Percentiles rank a stretch among this genome's conserved stretches.
These are phyloP conservation scores for Dothideomycetidae sp. DNA, from an alignment of 2,329 filamentous ascomycete genomes.

Conservation along the genomic window DNA sequence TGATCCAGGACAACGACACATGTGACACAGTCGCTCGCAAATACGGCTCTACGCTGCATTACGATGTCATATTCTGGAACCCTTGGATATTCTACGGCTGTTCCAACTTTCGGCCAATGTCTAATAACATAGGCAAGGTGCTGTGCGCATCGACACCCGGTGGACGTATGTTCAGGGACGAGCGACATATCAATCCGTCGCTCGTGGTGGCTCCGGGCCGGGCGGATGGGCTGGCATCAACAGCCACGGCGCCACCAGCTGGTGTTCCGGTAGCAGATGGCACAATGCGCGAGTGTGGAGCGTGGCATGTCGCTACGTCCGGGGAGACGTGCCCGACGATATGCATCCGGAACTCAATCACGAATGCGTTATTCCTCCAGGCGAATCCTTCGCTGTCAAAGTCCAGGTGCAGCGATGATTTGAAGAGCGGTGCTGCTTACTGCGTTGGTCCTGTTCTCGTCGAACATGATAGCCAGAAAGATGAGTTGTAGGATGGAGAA, in stretches of 20 bases:
- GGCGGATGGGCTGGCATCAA: neutral
- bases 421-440: too few species aligned
- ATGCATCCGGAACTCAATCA: neutral
- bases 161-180: too few species aligned
- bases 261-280: neutral
- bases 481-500: too few species aligned
- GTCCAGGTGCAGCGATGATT: too few species aligned
- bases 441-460: too few species aligned
- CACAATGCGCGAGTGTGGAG: neutral
- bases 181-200: neutral
- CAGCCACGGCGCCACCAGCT: neutral
- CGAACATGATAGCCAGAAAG: too few species aligned
- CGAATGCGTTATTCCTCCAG: neutral
- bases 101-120: neutral
- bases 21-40: neutral
- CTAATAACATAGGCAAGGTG: neutral
- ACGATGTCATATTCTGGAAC: neutral
- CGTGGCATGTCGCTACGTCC: neutral
- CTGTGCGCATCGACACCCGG: neutral
- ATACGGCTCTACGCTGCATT: neutral
- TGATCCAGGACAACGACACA: neutral
- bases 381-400: too few species aligned
- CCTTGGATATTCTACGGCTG: neutral
- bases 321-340: neutral
- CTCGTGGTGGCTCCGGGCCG: neutral